Evolutionary conservation across 2,329 filamentous ascomycete genomes (phyloP).

Genomic region (Blastomyces emzantsi): DNA sequence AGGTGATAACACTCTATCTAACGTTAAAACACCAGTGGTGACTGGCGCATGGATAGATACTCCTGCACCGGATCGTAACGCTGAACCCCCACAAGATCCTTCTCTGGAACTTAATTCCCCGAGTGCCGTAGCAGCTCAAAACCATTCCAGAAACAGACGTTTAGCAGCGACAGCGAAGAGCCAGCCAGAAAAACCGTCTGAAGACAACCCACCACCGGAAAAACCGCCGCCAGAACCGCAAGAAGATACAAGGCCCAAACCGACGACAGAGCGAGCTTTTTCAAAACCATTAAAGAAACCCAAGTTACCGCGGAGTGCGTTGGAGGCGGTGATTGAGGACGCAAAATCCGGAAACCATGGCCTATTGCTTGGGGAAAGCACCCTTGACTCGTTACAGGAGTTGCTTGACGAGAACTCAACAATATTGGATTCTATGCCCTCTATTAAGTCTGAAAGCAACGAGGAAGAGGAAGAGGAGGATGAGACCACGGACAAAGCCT

Average conservation of each 20-base stretch:
- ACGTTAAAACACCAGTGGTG: slow-evolving; percentile 38
- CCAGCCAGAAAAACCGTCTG: background rate
- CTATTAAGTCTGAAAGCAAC: slow-evolving; percentile 9
- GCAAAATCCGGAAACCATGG: slow-evolving; percentile 31
- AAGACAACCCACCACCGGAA: background rate
- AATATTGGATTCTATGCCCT: slow-evolving; percentile 21
- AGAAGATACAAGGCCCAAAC: background rate
- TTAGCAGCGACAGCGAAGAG: background rate
- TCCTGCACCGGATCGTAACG: slow-evolving; percentile 33
- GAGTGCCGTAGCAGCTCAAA: slow-evolving; percentile 9
- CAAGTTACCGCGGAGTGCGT: slow-evolving; percentile 34
- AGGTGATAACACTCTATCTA: slow-evolving; percentile 25
- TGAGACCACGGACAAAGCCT: background rate
- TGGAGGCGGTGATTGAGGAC: slow-evolving; percentile 36
- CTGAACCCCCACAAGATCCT: slow-evolving; percentile 20
- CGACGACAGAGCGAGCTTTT: slow-evolving; percentile 18
- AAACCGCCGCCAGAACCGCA: background rate
- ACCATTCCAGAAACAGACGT: background rate
- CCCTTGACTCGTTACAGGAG: slow-evolving; percentile 38
- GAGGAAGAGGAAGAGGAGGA: slow-evolving; percentile 3
- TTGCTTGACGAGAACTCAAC: slow-evolving; percentile 29
- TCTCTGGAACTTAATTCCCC: slow-evolving; percentile 22
- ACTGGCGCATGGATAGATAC: slow-evolving; percentile 42
- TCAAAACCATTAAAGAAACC: slow-evolving; percentile 25
- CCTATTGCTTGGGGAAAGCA: slow-evolving; percentile 36